Base-by-base conservation (phyloP, 1,139 yeast species). In the Suhomyces yuchorum region DNA sequence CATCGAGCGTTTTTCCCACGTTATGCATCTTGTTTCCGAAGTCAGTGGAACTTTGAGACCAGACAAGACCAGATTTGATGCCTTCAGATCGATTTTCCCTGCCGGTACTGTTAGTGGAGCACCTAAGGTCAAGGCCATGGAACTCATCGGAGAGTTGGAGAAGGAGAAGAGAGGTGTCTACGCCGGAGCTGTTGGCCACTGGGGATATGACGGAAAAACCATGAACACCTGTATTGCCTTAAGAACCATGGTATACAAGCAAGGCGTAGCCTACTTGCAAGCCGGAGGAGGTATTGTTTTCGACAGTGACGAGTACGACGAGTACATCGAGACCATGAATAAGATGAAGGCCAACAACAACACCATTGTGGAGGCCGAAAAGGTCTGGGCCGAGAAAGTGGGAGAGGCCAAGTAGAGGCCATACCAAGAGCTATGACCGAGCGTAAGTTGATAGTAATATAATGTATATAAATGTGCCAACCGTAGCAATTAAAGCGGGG, bases 81-180 rank as follows among this genome's bases (percentile, higher is more conserved):
- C 99, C 0, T 91, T 93, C 68, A 80, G 99, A 65, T 91, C 97
- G 8, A 89, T 93, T 50, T 93, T 93, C 81, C 99, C 99, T 19
- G 99, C 99, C 1, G 99, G 99, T 40, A 93, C 99, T 1, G 98
- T 93, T 12, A 86, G 96, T 52, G 99, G 99, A 36, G 98, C 99
- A 1, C 99, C 99, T 48, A 93, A 93, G 70, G 96, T 93, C 42
- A 82, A 82, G 57, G 99, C 99, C 8, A 93, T 93, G 99, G 96
- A 92, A 67, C 76, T 93, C 44, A 90, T 93, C 61, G 87, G 87
- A 24, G 96, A 89, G 63, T 73, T 93, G 45, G 99, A 93, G 65
- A 78, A 82, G 55, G 98, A 93, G 63, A 89, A 91, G 62, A 80
- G 99, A 62, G 99, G 99, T 38, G 92, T 92, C 12, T 93, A 93